Conservation (phyloP, 1,284 basidiomycete species). For the Porogramme epimiltina region DNA sequence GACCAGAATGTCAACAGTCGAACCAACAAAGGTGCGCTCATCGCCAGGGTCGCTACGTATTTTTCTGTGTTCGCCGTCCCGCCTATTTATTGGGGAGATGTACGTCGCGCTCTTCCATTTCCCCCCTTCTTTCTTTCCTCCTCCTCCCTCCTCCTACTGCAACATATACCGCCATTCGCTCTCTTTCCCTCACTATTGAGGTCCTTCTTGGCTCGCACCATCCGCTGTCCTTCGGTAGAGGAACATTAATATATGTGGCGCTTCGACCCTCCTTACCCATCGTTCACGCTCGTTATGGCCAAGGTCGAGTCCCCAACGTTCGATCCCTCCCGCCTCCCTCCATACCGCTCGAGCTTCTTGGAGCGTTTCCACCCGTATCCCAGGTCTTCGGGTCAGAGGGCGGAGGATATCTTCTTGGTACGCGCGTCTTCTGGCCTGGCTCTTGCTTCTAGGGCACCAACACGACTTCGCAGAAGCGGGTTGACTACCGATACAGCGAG, state of each 20-base stretch:
- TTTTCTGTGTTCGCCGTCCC: slow-evolving; percentile 2
- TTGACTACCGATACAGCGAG: slow-evolving; percentile 6
- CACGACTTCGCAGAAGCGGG: slow-evolving; percentile 3
- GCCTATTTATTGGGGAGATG: not conserved
- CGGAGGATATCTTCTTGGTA: slow-evolving; percentile 25
- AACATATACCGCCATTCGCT: too few relatives aligned
- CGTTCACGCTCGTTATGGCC: slow-evolving; percentile 8
- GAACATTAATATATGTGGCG: slow-evolving; percentile 8
- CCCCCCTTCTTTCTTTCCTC: not conserved
- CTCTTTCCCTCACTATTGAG: too few relatives aligned
- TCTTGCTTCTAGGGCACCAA: not conserved
- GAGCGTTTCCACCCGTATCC: slow-evolving; percentile 26
- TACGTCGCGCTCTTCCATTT: not conserved
- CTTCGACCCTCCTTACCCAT: slow-evolving; percentile 11
- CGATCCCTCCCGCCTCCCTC: slow-evolving; percentile 20
- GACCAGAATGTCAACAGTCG: not conserved
- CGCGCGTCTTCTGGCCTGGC: slow-evolving; percentile 8
- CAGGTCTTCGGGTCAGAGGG: slow-evolving; percentile 7
- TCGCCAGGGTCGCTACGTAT: slow-evolving; percentile 3
- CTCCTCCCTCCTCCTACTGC: not conserved
- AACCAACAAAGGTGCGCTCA: slow-evolving; percentile 10
- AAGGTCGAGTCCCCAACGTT: slow-evolving; percentile 1
- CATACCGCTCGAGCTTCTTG: slow-evolving; percentile 23
- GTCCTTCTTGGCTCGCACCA: not conserved
- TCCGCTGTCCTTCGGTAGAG: not conserved